Conservation (phyloP, 1,284 basidiomycete genomes). For the Ustilago xerochloae region DNA sequence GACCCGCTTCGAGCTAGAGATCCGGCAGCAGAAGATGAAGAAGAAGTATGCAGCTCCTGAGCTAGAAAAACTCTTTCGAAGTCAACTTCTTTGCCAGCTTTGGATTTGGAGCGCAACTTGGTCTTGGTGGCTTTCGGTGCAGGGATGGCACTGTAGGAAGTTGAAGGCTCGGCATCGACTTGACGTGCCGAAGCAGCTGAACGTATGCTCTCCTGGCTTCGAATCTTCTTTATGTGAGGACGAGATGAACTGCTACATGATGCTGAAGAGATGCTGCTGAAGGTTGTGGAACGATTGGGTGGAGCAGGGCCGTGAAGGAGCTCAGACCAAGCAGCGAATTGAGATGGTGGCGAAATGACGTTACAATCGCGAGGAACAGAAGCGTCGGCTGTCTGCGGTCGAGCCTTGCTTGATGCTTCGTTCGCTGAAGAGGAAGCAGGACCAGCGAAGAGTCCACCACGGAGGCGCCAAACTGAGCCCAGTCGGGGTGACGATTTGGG, state of each 20-base stretch:
- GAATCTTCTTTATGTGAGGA: slow-evolving; percentile 23
- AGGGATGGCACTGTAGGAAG: slow-evolving; percentile 10
- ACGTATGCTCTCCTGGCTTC: slow-evolving; percentile 40
- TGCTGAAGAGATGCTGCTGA: slow-evolving; percentile 40
- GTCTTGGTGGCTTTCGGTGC: slow-evolving; percentile 22
- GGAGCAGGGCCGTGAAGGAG: slow-evolving; percentile 14
- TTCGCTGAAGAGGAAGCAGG: background rate
- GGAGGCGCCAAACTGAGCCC: slow-evolving; percentile 14
- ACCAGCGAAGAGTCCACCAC: slow-evolving; percentile 19
- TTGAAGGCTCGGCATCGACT: slow-evolving; percentile 7
- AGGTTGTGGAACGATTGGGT: slow-evolving; percentile 31
- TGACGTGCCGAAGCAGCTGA: slow-evolving; percentile 13
- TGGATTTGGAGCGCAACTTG: slow-evolving; percentile 43
- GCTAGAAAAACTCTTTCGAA: slow-evolving; percentile 65
- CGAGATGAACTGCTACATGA: slow-evolving; percentile 21
- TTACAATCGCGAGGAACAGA: background rate
- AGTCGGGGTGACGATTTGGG: slow-evolving; percentile 8
- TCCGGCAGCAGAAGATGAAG: background rate
- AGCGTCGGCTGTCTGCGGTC: slow-evolving; percentile 2
- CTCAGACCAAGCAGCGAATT: slow-evolving; percentile 42
- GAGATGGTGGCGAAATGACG: slow-evolving; percentile 17
- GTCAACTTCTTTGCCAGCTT: slow-evolving; percentile 39
- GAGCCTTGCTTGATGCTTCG: background rate
- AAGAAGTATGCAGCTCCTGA: slow-evolving; percentile 58
- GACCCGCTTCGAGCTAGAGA: background rate